Evolutionary conservation across 352 stramenopile species (phyloP), one percentile per base, ranked within the genome.

Genomic region (Phytophthora ohioensis): DNA sequence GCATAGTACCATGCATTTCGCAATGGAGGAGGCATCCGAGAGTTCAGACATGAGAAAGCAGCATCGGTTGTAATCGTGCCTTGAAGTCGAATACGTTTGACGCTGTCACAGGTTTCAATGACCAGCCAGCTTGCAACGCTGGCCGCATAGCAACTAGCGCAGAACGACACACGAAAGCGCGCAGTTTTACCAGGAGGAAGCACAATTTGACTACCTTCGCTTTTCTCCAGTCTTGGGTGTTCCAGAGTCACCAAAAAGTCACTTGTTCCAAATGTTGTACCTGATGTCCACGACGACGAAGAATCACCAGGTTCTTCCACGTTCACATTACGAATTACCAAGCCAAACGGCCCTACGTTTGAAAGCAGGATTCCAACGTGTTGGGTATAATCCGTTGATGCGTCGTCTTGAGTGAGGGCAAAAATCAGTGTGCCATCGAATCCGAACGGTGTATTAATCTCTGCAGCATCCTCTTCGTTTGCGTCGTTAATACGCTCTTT

Each of bases 21-120:
- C 12, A 69, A 38, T n/a, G 35, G 17, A 15, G 41, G 31, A 47
- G 72, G 31, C 17, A 68, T 52, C 3, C 58, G 67, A 46, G 73
- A 76, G 5, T 61, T 75, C 46, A 78, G 49, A 39, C 75, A 82
- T 47, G 48, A 66, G 42, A 83, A 81, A 35, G 72, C 61, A 30
- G 62, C 64, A 36, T 69, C 51, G 1, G 36, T 68, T 27, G 65
- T 64, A 47, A 81, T 76, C 11, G 39, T 69, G 13, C 74, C 74
- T 41, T 75, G 38, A 12, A 86, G 46, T 6, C 45, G 53, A n/a
- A 86, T 57, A 47, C 48, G 69, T 32, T 70, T 76, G 17, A 67
- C 57, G 1, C 27, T 51, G 38, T 77, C 71, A 45, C 72, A 78
- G 0, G 65, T 76, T 34, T 77, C 57, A 45, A 86, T 64, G 21